Evolutionary conservation across 768 basidiomycete genomes (phyloP), one percentile per base, ranked within the genome.

Genomic region (Mycena olivaceomarginata): DNA sequence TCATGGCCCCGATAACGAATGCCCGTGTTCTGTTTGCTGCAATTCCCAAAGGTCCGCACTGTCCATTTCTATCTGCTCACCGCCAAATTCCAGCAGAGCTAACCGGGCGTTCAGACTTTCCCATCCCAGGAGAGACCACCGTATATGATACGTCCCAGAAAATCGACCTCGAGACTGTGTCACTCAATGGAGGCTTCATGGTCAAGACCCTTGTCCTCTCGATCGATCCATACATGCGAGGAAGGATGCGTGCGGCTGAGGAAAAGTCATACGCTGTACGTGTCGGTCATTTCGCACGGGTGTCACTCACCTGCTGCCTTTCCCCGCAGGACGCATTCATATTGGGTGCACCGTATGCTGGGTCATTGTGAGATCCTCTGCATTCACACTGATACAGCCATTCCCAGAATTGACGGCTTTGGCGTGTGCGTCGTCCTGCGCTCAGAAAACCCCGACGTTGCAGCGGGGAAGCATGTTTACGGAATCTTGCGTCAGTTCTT

Each of bases 81-180:
- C 4, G 40, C 6, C 43, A 45, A 45, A 6, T 15, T 15, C 25
- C 57, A 25, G 53, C 73, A 81, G 74, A 83, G 31, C 43, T 41
- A 12, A 40, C 41, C 25, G 16, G 9, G 16, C 56, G n/a, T 70
- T n/a, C 57, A 86, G 88, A 82, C 5, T 89, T 83, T 67, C 89
- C 89, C 18, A 84, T 86, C 51, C 88, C 87, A 0, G 89, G 89
- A 25, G 85, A 89, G 77, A 90, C 89, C 5, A 87, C 87, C 2
- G 78, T 88, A 0, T 86, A 90, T 74, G 90, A 92, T 72, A 82
- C 71, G 5, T 87, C 84, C 1, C 80, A 87, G 68, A 87, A 83
- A 0, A 92, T 93, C 78, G 92, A 93, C 75, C 77, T 88, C 25
- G 89, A 91, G n/a, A 87, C 79, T 41, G 86, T 86, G 0, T 81